These are phyloP conservation scores for Sporothrix sp. DNA, from an alignment of 2,329 filamentous ascomycete genomes.

Conservation along the genomic window DNA sequence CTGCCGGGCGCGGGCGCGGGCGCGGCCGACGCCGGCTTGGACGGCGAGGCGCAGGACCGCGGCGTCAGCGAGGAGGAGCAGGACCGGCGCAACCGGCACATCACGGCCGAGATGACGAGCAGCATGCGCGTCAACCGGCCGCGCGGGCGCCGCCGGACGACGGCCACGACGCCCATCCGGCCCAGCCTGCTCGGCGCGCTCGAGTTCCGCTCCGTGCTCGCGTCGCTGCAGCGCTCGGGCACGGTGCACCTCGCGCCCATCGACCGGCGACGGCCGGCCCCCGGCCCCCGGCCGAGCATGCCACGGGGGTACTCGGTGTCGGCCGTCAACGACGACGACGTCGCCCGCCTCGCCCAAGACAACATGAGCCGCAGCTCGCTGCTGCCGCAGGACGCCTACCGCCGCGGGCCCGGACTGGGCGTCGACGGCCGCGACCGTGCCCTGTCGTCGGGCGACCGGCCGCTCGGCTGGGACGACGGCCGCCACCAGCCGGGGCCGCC, in stretches of 20 bases:
- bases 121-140: slow-evolving; percentile 85
- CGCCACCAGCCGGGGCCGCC: slow-evolving; percentile 1
- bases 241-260: slow-evolving; percentile 65
- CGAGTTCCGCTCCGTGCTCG: slow-evolving; percentile 84
- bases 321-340: background rate
- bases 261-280: slow-evolving; percentile 44
- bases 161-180: slow-evolving; percentile 72
- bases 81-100: slow-evolving; percentile 45
- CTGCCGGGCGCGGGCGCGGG: no score
- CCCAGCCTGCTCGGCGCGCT: slow-evolving; percentile 88
- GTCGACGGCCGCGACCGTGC: slow-evolving; percentile 30
- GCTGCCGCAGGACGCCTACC: slow-evolving; percentile 5
- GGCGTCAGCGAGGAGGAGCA: slow-evolving; percentile 33
- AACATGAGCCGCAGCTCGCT: slow-evolving; percentile 17
- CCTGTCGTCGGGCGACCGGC: slow-evolving; percentile 37
- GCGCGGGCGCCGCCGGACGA: slow-evolving; percentile 54
- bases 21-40: slow-evolving; percentile 22
- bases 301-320: slow-evolving; percentile 22
- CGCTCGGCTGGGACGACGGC: slow-evolving; percentile 17
- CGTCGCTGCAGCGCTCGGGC: slow-evolving; percentile 73
- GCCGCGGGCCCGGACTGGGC: background rate
- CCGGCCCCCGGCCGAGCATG: background rate
- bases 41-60: slow-evolving; percentile 13
- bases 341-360: background rate
- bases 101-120: slow-evolving; percentile 74